Base-by-base conservation (phyloP, 352 stramenopile genomes). In the Pythium grandisporangium region DNA sequence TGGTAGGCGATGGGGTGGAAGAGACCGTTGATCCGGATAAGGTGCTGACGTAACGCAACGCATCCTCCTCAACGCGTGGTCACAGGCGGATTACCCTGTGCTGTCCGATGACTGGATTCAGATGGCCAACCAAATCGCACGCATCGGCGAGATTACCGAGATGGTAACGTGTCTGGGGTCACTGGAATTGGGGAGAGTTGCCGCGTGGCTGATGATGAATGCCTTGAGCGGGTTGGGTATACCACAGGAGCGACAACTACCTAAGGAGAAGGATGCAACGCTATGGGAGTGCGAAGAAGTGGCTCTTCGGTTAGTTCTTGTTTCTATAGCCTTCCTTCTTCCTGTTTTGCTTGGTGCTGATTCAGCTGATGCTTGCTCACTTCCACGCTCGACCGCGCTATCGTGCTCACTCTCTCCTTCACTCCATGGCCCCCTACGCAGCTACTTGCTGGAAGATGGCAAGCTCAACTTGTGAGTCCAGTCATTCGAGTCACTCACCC, bases 271-370 rank as follows among this genome's bases (percentile, higher is more conserved):
- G 21, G 81, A 91, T 42, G 76, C 77, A 22, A 96, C 85, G 20
- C 53, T 96, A 6, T 96, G 85, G 85, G 85, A 96, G 51, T 88
- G 81, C 33, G 85, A 96, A 58, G 85, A 95, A 46, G 65, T 91
- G 23, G 78, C 78, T 0, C 51, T 90, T 16, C 56, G 79, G 80
- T 90, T 47, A n/a, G 48, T 37, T 6, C 2, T 30, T 26, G 22
- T 17, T 14, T 20, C 5, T 13, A 36, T 21, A 12, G n/a, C 21
- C 5, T 37, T 32, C 6, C 7, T 16, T 46, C 30, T 30, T 30
- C 5, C 11, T 48, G 12, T 22, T 27, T 51, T 58, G 22, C 45
- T 45, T 17, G 40, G n/a, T n/a, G n/a, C n/a, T n/a, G n/a, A n/a
- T n/a, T n/a, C n/a, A n/a, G n/a, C n/a, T n/a, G n/a, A n/a, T n/a